Conservation (phyloP, 2,329 filamentous ascomycete genomes). For the Aspergillus fumigatus region DNA sequence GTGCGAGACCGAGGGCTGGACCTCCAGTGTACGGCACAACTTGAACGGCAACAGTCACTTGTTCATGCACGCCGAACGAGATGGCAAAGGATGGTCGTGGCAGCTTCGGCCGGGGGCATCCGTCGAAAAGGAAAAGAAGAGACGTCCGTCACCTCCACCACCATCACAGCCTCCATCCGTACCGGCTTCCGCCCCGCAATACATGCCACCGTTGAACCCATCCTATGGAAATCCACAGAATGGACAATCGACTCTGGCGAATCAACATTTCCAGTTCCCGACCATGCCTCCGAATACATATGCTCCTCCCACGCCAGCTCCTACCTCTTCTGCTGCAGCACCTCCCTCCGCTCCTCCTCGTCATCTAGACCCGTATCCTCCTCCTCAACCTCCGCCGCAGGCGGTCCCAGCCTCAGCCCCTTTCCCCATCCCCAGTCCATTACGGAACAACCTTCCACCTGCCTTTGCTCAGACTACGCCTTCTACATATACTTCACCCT, state of each 20-base stretch:
- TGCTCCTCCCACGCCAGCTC: constrained; percentile 22
- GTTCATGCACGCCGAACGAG: constrained; percentile 57
- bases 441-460: constrained; percentile 37
- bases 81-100: constrained; percentile 63
- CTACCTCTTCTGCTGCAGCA: constrained; percentile 18
- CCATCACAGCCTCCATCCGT: constrained; percentile 27
- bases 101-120: constrained; percentile 55
- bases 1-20: constrained; percentile 62
- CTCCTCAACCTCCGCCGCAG: constrained; percentile 16
- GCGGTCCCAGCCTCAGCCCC: constrained; percentile 29
- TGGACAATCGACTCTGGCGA: constrained; percentile 26
- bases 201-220: constrained; percentile 32
- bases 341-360: constrained; percentile 14
- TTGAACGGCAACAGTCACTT: constrained; percentile 53
- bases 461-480: constrained; percentile 34
- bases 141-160: constrained; percentile 42
- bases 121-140: constrained; percentile 56
- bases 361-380: constrained; percentile 19
- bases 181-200: constrained; percentile 26
- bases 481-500: constrained; percentile 39
- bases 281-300: constrained; percentile 33
- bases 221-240: constrained; percentile 27
- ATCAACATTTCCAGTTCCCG: constrained; percentile 37
- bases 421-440: constrained; percentile 33
- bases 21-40: constrained; percentile 63